These are phyloP conservation scores for Kwoniella newhampshirensis DNA, from an alignment of 768 basidiomycete genomes.

Conservation along the genomic window DNA sequence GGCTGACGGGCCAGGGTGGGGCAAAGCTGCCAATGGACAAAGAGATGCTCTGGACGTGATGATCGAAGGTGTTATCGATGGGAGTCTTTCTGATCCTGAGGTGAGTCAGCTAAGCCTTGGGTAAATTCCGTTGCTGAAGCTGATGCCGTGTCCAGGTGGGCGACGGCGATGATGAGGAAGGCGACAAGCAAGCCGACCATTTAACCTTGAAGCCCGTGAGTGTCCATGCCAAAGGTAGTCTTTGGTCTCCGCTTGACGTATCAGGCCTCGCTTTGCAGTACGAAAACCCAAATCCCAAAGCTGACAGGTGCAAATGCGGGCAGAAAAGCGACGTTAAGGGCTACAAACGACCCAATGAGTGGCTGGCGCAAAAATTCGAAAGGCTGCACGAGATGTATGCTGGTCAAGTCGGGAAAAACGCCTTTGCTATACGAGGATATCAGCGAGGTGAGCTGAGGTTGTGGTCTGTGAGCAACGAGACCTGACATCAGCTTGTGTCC, in stretches of 20 bases:
- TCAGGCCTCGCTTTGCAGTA: not conserved
- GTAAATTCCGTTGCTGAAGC: constrained; percentile 1
- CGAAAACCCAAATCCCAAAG: constrained; percentile 9
- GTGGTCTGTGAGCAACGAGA: constrained; percentile 8
- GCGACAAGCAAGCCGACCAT: constrained; percentile 1
- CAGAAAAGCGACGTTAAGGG: constrained; percentile 29
- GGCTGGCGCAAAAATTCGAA: constrained; percentile 44
- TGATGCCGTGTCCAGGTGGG: constrained; percentile 6
- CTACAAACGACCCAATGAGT: constrained; percentile 39
- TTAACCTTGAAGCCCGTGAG: no score
- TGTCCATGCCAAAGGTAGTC: no score
- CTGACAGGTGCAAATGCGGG: constrained; percentile 33
- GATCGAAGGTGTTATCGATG: constrained; percentile 32
- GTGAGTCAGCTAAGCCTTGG: not conserved
- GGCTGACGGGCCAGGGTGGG: constrained; percentile 36
- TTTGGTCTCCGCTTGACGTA: no score
- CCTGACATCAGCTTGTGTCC: no score
- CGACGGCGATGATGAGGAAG: constrained; percentile 16
- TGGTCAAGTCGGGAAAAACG: constrained; percentile 34
- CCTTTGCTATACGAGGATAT: constrained; percentile 36
- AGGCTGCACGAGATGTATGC: constrained; percentile 40
- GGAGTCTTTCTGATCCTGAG: constrained; percentile 17
- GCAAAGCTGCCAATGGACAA: constrained; percentile 5
- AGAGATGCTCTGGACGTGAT: constrained; percentile 47
- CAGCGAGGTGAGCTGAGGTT: constrained; percentile 30